Conservation (phyloP, 164 flowering plant species). For the Liriodendron chinense region DNA sequence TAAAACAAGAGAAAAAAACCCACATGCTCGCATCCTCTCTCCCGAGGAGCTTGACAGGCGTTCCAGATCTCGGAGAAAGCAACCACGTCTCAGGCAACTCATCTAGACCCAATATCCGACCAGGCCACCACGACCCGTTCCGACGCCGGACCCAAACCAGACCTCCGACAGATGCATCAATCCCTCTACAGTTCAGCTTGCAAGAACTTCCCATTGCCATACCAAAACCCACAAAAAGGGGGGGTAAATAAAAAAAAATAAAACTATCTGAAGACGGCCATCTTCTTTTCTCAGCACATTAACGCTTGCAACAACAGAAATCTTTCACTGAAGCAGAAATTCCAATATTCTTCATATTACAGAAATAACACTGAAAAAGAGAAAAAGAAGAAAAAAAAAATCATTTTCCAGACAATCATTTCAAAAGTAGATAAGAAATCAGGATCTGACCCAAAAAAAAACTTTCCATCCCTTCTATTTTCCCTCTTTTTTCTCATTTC, state of each 20-base stretch:
- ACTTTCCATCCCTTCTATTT: no score
- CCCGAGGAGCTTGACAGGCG: slow-evolving; percentile 92
- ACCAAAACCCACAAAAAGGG: background rate
- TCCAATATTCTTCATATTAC: background rate
- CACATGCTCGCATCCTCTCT: slow-evolving; percentile 86
- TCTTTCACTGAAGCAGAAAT: background rate
- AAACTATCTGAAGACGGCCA: background rate
- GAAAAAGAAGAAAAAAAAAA: no score
- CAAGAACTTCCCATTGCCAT: slow-evolving; percentile 45
- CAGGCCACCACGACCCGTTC: slow-evolving; percentile 99
- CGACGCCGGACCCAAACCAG: slow-evolving; percentile 89
- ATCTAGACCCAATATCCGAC: slow-evolving; percentile 69
- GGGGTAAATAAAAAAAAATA: no score
- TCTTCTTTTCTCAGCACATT: background rate
- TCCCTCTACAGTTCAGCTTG: slow-evolving; percentile 31
- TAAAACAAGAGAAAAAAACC: slow-evolving; percentile 27
- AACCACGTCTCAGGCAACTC: slow-evolving; percentile 56
- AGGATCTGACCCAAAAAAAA: no score
- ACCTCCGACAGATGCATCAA: slow-evolving; percentile 63
- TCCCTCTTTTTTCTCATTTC: no score
- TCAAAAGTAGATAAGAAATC: no score
- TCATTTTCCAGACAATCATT: background rate
- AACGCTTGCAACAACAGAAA: background rate
- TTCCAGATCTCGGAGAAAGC: slow-evolving; percentile 62
- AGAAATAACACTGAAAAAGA: background rate